A percentile compares a stretch with the other conserved stretches of the same genome.
Conservation (phyloP, 2,329 filamentous ascomycete genomes). For the Calonectria hongkongensis region DNA sequence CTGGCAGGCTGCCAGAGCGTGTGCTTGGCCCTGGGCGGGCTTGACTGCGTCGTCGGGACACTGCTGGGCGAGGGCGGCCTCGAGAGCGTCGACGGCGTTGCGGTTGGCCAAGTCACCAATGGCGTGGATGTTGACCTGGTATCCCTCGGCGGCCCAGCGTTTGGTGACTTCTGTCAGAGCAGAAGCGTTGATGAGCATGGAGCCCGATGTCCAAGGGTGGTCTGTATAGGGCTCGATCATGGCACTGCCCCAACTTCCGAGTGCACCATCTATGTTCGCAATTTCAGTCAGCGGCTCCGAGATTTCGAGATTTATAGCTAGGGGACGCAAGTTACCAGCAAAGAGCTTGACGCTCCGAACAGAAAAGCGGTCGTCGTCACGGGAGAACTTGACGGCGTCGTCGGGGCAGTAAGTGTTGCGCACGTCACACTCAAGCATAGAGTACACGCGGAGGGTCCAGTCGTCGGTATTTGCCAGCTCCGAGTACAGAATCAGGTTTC, state of each 20-base stretch:
- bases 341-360: conserved; percentile 82
- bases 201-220: conserved; percentile 76
- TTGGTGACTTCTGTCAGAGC: conserved; percentile 72
- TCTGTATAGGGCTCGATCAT: conserved; percentile 83
- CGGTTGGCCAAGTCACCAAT: conserved; percentile 83
- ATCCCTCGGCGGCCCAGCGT: conserved; percentile 76
- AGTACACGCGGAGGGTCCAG: conserved; percentile 79
- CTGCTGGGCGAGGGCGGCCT: conserved; percentile 71
- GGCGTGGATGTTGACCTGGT: conserved; percentile 83
- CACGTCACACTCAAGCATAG: conserved; percentile 80
- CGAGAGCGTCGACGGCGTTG: conserved; percentile 77
- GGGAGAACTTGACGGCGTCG: conserved; percentile 65
- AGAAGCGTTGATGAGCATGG: conserved; percentile 79
- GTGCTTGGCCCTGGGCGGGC: conserved; percentile 38
- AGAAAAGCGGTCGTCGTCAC: conserved; percentile 70
- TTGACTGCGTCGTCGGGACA: conserved; percentile 65
- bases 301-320: neutral
- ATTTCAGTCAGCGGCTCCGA: conserved; percentile 29
- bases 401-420: conserved; percentile 79
- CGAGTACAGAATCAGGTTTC: conserved; percentile 72
- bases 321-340: conserved; percentile 68
- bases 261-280: conserved; percentile 74
- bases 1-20: conserved; percentile 69
- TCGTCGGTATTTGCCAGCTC: conserved; percentile 68
- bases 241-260: conserved; percentile 83